Evolutionary conservation across 495 filamentous ascomycete genomes (phyloP).

Genomic region (Penicillium herquei): DNA sequence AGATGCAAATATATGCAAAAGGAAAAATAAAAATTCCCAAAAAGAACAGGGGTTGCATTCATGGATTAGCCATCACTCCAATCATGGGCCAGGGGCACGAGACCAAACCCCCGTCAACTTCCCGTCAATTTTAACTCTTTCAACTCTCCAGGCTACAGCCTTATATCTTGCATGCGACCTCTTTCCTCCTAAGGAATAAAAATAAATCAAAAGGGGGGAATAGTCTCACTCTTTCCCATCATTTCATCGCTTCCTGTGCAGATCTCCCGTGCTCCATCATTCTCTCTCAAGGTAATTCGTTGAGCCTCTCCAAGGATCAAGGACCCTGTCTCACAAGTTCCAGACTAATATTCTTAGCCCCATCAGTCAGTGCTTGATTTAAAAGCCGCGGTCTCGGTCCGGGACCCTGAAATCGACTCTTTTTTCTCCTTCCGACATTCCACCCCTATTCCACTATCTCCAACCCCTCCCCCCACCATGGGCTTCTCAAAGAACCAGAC

Average conservation of each 20-base stretch:
- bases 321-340: conserved; percentile 7
- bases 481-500: conserved; percentile 27
- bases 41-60: background rate
- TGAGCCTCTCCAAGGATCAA: background rate
- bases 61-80: conserved; percentile 19
- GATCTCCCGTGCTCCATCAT: conserved; percentile 11
- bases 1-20: background rate
- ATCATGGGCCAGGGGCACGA: conserved; percentile 41
- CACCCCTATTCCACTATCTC: background rate
- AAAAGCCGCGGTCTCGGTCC: conserved; percentile 1
- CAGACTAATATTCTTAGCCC: conserved; percentile 4
- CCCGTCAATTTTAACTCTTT: conserved; percentile 1
- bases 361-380: conserved; percentile 1
- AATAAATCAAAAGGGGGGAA: background rate
- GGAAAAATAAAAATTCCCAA: background rate
- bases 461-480: conserved; percentile 23
- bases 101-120: conserved; percentile 23
- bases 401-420: background rate
- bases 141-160: conserved; percentile 1
- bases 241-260: conserved; percentile 1
- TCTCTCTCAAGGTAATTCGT: conserved; percentile 3
- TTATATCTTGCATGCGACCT: conserved; percentile 3
- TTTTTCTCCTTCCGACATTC: background rate
- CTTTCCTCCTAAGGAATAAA: conserved; percentile 1
- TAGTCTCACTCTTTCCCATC: background rate